Conservation (phyloP, 768 basidiomycete genomes). For the Auricularia heimuer region DNA sequence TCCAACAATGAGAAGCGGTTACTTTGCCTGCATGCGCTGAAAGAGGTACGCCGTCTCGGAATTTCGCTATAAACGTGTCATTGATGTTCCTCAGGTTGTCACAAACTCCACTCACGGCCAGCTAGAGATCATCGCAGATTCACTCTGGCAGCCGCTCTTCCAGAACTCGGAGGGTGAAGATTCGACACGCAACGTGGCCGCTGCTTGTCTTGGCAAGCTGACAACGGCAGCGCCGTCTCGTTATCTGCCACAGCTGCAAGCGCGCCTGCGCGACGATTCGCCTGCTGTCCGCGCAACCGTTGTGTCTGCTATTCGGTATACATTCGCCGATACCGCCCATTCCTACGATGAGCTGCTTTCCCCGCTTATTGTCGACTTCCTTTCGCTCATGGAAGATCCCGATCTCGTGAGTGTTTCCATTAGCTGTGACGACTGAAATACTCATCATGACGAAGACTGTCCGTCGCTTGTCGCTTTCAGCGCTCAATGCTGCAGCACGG, state of each 20-base stretch:
- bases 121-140: constrained; percentile 77
- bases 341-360: constrained; percentile 87
- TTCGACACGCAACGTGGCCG: constrained; percentile 86
- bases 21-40: constrained; percentile 82
- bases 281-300: constrained; percentile 77
- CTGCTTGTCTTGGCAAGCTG: constrained; percentile 92
- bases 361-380: constrained; percentile 81
- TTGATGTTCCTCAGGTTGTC: constrained; percentile 51
- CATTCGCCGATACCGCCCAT: constrained; percentile 76
- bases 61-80: neutral
- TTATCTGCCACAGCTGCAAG: constrained; percentile 87
- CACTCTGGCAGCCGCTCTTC: constrained; percentile 88
- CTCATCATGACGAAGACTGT: constrained; percentile 50
- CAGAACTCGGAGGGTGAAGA: constrained; percentile 88
- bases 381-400: constrained; percentile 78
- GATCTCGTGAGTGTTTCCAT: constrained; percentile 55
- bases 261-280: constrained; percentile 57
- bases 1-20: constrained; percentile 70
- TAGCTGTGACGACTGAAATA: neutral
- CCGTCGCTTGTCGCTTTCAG: constrained; percentile 78
- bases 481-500: constrained; percentile 89
- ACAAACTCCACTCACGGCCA: constrained; percentile 81
- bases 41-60: constrained; percentile 52
- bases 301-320: constrained; percentile 83
- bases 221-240: constrained; percentile 84